Evolutionary conservation across 257 asterid species (phyloP), one percentile per base, ranked within the genome.

Genomic region (Fraxinus excelsior): DNA sequence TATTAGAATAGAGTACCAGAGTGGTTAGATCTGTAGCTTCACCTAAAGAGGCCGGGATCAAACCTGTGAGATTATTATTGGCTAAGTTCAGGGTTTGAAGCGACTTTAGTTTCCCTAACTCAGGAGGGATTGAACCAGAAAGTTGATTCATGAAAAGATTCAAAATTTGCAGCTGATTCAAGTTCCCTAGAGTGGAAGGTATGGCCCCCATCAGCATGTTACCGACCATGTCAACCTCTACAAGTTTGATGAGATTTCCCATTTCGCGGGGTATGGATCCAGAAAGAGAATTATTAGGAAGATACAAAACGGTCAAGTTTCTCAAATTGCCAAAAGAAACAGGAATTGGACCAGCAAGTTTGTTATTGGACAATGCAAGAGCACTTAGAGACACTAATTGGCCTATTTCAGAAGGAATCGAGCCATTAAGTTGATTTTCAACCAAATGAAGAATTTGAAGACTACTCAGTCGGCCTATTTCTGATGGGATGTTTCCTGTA

Each of bases 31-130:
- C 73, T 49, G 67, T 79, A 69, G 80, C 31, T 58, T 60, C n/a
- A 25, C 82, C 82, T 18, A 83, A 64, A 67, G 74, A 79, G 0
- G 67, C 72, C 16, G 84, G 86, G 46, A 82, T 79, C 29, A 79
- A 40, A 1, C 83, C 83, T 5, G 75, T 44, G 5, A 82, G 68
- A 0, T 9, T 1, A 21, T 74, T 78, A 0, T 3, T 9, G 34
- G 3, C 21, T n/a, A 2, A 26, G 53, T 5, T 23, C 5, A 40
- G 66, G 1, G 4, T 21, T 12, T 31, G 56, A 64, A 78, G 77
- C 2, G 10, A 64, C 7, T 62, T 78, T 26, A 78, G 65, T 13
- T 37, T 53, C 73, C 69, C 21, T n/a, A 78, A 16, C 11, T 71
- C 77, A 12, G 37, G n/a, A 6, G 77, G 73, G 18, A 78, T 71